These are phyloP conservation scores for Nakazawaea siamensis DNA, from an alignment of 805 yeast genomes.

Conservation along the genomic window DNA sequence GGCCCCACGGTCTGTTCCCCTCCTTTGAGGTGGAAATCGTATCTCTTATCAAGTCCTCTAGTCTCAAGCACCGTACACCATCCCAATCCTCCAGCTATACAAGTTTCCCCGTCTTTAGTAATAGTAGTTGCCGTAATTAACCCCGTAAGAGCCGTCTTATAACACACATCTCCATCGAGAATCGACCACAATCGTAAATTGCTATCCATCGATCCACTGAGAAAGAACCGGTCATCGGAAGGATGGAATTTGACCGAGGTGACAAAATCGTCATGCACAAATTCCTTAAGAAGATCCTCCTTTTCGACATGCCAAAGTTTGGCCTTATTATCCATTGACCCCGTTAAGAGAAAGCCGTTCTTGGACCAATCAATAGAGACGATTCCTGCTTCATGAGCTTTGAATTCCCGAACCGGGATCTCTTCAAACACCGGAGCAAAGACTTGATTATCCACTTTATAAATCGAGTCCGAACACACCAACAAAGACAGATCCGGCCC, in stretches of 20 bases:
- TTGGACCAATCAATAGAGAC: constrained; percentile 83
- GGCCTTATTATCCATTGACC: constrained; percentile 81
- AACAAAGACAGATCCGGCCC: constrained; percentile 9
- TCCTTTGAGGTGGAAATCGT: constrained; percentile 26
- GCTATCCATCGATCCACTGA: constrained; percentile 76
- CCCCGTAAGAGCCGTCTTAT: constrained; percentile 50
- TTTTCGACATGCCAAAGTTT: constrained; percentile 81
- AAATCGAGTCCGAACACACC: constrained; percentile 7
- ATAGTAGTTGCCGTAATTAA: constrained; percentile 70
- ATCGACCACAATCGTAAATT: constrained; percentile 78
- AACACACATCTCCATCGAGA: constrained; percentile 60
- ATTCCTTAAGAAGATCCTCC: constrained; percentile 50
- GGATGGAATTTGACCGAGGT: constrained; percentile 79
- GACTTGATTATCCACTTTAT: constrained; percentile 13
- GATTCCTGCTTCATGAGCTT: constrained; percentile 64
- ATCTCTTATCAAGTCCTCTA: constrained; percentile 43
- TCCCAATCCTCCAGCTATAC: constrained; percentile 79
- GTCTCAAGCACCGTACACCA: constrained; percentile 53
- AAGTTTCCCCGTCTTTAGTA: constrained; percentile 53
- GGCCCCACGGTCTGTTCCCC: constrained; percentile 28
- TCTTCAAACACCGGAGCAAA: constrained; percentile 78
- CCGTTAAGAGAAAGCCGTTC: constrained; percentile 58
- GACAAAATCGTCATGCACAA: constrained; percentile 73
- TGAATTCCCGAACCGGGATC: constrained; percentile 48
- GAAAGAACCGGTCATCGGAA: constrained; percentile 76